Evolutionary conservation across 2,329 filamentous ascomycete species (phyloP).

Genomic region (Neophaeococcomyces mojaviensis): DNA sequence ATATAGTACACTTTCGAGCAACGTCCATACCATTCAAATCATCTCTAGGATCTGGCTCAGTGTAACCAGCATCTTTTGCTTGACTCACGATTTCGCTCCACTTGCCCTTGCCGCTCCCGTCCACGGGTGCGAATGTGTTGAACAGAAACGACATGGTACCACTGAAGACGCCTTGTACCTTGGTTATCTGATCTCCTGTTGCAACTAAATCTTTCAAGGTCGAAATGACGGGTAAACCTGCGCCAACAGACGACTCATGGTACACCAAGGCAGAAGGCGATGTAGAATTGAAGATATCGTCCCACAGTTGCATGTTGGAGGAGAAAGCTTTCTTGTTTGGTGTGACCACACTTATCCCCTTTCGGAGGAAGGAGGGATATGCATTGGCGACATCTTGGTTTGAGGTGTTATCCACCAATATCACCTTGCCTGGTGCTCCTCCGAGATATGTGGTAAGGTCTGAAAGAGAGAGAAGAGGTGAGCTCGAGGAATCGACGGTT

Average conservation of each 20-base stretch:
- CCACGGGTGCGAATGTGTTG: slow-evolving; percentile 86
- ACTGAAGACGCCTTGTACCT: slow-evolving; percentile 94
- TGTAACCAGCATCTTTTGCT: slow-evolving; percentile 89
- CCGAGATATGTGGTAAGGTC: slow-evolving; percentile 72
- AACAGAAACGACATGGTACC: slow-evolving; percentile 98
- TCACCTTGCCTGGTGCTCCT: slow-evolving; percentile 65
- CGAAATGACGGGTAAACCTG: slow-evolving; percentile 85
- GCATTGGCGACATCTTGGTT: slow-evolving; percentile 74
- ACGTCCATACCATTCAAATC: slow-evolving; percentile 84
- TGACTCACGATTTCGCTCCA: slow-evolving; percentile 90
- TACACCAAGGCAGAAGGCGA: slow-evolving; percentile 68
- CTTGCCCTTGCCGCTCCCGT: slow-evolving; percentile 60
- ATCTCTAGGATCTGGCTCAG: slow-evolving; percentile 78
- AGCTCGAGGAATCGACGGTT: slow-evolving; percentile 56
- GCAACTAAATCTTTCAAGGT: slow-evolving; percentile 90
- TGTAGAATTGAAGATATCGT: slow-evolving; percentile 73
- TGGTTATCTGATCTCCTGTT: slow-evolving; percentile 83
- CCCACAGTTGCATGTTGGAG: slow-evolving; percentile 70
- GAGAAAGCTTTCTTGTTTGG: slow-evolving; percentile 99
- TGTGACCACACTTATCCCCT: slow-evolving; percentile 84
- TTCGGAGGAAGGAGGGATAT: slow-evolving; percentile 73
- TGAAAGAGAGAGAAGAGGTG: slow-evolving; percentile 58
- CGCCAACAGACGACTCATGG: slow-evolving; percentile 91
- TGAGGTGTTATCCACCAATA: slow-evolving; percentile 94
- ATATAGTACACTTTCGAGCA: slow-evolving; percentile 90